Evolutionary conservation across 306 rosid species (phyloP).

Genomic region (Albizia julibrissin): DNA sequence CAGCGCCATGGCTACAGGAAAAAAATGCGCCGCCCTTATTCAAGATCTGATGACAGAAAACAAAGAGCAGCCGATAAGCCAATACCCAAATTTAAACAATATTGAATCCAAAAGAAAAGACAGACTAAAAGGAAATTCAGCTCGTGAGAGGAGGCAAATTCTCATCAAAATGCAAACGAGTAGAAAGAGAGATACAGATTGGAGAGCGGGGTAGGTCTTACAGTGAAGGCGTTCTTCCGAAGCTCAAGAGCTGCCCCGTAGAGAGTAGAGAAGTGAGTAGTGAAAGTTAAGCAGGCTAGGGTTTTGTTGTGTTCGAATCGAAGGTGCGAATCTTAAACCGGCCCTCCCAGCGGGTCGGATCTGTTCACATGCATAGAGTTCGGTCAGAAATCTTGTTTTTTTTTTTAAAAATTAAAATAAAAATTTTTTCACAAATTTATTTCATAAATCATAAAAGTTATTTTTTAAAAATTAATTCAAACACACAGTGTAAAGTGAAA

Average conservation of each 20-base stretch:
- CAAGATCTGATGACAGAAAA: constrained; percentile 52
- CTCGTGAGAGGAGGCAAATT: not conserved
- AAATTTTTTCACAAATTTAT: too few relatives aligned
- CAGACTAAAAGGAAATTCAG: not conserved
- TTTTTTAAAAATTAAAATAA: too few relatives aligned
- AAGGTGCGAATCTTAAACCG: too few relatives aligned
- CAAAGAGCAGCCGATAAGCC: not conserved
- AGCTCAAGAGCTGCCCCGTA: constrained; percentile 1
- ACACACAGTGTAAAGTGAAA: too few relatives aligned
- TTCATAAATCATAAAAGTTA: too few relatives aligned
- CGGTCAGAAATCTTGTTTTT: too few relatives aligned
- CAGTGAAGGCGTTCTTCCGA: constrained; percentile 32
- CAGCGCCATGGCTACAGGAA: constrained; percentile 78
- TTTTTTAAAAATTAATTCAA: too few relatives aligned
- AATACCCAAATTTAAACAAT: not conserved
- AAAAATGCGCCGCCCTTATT: constrained; percentile 42
- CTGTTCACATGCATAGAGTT: too few relatives aligned
- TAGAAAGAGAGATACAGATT: not conserved
- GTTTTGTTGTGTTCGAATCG: too few relatives aligned
- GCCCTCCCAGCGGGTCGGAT: too few relatives aligned
- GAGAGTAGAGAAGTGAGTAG: not conserved
- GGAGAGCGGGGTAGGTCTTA: not conserved
- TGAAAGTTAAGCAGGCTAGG: too few relatives aligned
- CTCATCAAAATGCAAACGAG: not conserved
- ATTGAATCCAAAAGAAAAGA: not conserved